Conservation (phyloP, 1,284 basidiomycete genomes). For the Sphaerobolus stellatus region DNA sequence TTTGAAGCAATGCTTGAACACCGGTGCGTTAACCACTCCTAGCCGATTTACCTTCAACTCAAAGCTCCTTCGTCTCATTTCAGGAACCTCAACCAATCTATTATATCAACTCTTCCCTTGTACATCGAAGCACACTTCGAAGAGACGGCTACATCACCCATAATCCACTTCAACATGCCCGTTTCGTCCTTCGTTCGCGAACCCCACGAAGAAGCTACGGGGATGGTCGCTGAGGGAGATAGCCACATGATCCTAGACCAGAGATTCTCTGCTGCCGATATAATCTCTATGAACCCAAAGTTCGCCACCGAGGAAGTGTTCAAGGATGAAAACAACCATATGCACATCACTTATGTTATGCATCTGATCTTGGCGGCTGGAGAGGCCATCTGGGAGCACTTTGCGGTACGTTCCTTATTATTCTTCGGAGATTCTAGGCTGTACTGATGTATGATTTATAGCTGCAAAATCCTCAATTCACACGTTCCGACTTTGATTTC, state of each 20-base stretch:
- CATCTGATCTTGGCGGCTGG: slow-evolving; percentile 59
- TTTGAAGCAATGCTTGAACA: slow-evolving; percentile 68
- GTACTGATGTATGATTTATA: neutral
- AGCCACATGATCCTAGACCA: neutral
- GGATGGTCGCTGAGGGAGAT: slow-evolving; percentile 7
- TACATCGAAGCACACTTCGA: slow-evolving; percentile 62
- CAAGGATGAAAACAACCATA: slow-evolving; percentile 39
- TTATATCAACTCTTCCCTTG: slow-evolving; percentile 63
- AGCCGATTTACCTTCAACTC: neutral
- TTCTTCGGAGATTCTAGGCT: neutral
- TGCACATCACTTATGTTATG: slow-evolving; percentile 63
- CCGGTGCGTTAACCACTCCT: slow-evolving; percentile 31
- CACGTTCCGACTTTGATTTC: slow-evolving; percentile 57
- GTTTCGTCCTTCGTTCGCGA: slow-evolving; percentile 38
- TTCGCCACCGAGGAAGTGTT: neutral
- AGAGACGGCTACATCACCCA: slow-evolving; percentile 50
- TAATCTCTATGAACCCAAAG: too few species aligned
- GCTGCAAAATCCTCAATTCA: slow-evolving; percentile 3
- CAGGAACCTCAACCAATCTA: slow-evolving; percentile 47
- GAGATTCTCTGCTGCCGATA: too few species aligned
- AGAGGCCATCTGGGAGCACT: slow-evolving; percentile 66
- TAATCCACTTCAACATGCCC: slow-evolving; percentile 56
- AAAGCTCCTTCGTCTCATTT: neutral
- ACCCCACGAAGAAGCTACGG: slow-evolving; percentile 16
- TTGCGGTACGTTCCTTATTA: slow-evolving; percentile 34